phyloP scores from a whole-genome alignment of 495 filamentous ascomycete genomes.

The Penicillium herquei region DNA sequence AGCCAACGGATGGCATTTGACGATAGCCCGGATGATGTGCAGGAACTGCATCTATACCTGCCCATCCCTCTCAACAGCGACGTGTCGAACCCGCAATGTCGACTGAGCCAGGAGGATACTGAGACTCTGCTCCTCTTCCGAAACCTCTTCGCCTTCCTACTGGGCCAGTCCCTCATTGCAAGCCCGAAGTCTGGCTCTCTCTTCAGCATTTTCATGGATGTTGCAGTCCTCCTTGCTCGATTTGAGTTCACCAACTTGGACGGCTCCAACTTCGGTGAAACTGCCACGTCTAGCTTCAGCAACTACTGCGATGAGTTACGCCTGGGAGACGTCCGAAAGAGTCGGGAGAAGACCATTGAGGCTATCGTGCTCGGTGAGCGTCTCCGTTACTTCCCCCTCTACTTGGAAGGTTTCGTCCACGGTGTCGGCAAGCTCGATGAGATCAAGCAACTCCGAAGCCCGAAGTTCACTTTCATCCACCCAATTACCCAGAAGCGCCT shows the following conservation, averaged over 20 bases:
- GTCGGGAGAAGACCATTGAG: conserved; percentile 88
- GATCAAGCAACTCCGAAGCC: conserved; percentile 63
- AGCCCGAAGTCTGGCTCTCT: conserved; percentile 63
- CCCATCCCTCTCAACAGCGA: conserved; percentile 56
- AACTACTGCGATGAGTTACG: conserved; percentile 72
- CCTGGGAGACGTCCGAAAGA: conserved; percentile 76
- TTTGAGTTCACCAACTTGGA: conserved; percentile 81
- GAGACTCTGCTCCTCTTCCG: conserved; percentile 73
- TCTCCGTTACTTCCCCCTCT: conserved; percentile 77
- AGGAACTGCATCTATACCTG: conserved; percentile 70
- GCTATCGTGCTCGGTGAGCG: conserved; percentile 82
- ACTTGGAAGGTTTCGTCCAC: conserved; percentile 89
- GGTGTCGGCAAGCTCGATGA: conserved; percentile 86
- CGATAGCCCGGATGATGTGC: conserved; percentile 38
- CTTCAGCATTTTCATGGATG: conserved; percentile 72
- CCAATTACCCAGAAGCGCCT: conserved; percentile 71
- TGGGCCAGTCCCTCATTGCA: conserved; percentile 75
- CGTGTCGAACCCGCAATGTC: conserved; percentile 37
- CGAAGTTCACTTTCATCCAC: conserved; percentile 67
- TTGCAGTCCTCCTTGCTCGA: conserved; percentile 64
- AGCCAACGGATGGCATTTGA: conserved; percentile 45
- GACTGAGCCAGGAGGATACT: conserved; percentile 54
- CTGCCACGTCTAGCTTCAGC: conserved; percentile 71
- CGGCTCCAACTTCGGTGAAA: conserved; percentile 78
- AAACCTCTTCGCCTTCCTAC: conserved; percentile 89